A percentile compares a stretch with the other conserved stretches of the same genome.
These are phyloP conservation scores for Botrytis paeoniae DNA, from an alignment of 2,329 filamentous ascomycete species.

Conservation along the genomic window DNA sequence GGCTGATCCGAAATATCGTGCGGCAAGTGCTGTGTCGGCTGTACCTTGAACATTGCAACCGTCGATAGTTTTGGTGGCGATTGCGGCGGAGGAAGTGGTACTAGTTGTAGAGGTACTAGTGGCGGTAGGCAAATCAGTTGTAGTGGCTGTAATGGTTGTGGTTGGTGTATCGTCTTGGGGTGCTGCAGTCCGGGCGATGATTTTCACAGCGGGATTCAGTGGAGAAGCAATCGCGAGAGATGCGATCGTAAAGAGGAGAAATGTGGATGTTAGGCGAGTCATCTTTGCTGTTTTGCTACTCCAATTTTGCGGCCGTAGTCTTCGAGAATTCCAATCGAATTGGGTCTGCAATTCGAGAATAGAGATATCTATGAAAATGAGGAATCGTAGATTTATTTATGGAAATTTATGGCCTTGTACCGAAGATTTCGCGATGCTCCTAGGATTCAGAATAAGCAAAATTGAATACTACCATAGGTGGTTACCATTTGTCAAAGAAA, in stretches of 20 bases:
- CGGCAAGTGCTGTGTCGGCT: background rate
- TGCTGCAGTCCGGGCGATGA: background rate
- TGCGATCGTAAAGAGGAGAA: background rate
- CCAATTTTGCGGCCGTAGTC: background rate
- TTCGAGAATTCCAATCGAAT: background rate
- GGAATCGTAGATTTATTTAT: background rate
- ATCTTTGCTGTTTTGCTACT: background rate
- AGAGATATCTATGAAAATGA: background rate
- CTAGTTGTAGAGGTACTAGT: background rate
- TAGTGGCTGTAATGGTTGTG: background rate
- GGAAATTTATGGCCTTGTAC: background rate
- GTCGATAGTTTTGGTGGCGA: slow-evolving; percentile 8
- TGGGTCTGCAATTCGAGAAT: too few species aligned
- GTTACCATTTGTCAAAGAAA: slow-evolving; percentile 7
- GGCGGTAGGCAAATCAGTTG: background rate
- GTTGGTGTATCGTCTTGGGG: background rate
- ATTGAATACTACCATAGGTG: background rate
- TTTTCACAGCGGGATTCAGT: background rate
- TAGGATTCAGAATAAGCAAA: background rate
- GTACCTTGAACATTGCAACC: slow-evolving; percentile 15
- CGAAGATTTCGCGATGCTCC: too few species aligned
- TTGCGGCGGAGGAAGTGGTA: background rate
- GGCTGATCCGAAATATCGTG: background rate
- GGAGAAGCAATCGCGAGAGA: slow-evolving; percentile 1
- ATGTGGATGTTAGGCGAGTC: background rate